Evolutionary conservation across 1,139 yeast species (phyloP).

Genomic region (Geotrichum aggregatum): DNA sequence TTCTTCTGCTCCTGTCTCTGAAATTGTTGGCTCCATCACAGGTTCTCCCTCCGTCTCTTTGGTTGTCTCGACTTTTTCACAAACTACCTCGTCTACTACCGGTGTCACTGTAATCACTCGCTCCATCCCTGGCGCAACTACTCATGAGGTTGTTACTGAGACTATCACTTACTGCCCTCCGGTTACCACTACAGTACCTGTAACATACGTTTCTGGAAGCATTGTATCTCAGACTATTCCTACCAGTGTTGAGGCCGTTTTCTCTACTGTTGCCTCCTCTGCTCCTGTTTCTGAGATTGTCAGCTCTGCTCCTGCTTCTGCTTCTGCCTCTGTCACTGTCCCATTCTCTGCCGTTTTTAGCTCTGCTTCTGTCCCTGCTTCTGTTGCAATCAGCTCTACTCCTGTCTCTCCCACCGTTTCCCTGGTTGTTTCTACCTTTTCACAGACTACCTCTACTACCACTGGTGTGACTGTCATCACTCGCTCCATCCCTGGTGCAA

Average conservation of each 20-base stretch:
- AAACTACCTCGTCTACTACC: conserved; percentile 9
- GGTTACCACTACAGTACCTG: conserved; percentile 1
- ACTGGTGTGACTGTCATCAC: conserved; percentile 1
- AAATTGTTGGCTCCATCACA: neutral
- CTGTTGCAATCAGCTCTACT: neutral
- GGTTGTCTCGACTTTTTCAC: neutral
- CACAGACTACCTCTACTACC: conserved; percentile 7
- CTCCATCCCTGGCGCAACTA: conserved; percentile 7
- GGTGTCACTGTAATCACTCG: conserved; percentile 3
- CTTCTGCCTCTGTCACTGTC: neutral
- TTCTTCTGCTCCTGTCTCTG: neutral
- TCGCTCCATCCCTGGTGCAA: neutral
- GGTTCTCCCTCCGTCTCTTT: neutral
- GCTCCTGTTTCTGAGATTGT: neutral
- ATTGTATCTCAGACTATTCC: too few relatives aligned
- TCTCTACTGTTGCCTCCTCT: neutral
- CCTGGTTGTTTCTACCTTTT: neutral
- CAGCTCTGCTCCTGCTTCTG: neutral
- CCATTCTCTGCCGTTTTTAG: neutral
- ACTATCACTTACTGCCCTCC: conserved; percentile 15
- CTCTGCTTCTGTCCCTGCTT: neutral
- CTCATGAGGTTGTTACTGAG: conserved; percentile 7
- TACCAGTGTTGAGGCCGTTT: too few relatives aligned
- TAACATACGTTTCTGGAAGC: too few relatives aligned
- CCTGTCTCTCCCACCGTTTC: neutral